Base-by-base conservation (phyloP, 1,139 yeast genomes). In the Komagataea norvegica region DNA sequence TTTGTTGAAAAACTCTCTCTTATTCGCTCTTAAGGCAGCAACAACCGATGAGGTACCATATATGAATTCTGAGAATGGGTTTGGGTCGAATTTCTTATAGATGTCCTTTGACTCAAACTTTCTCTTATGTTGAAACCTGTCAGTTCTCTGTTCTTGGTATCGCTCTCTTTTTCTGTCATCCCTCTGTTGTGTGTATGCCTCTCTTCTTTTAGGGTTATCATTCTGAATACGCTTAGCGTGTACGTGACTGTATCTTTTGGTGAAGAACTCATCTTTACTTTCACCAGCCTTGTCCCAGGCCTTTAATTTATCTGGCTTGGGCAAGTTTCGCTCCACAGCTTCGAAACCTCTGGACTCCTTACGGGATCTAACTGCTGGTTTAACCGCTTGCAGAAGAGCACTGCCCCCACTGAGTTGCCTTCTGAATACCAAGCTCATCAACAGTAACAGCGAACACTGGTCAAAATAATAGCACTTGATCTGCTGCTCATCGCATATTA, bases 21-120 rank as follows among this genome's bases (percentile, higher is more conserved):
- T 75, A 15, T 69, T 65, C 9, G 81, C 72, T 19, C 62, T 59
- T 38, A 88, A 62, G 0, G 87, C 94, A 1, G 95, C 81, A 22
- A 71, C 52, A 1, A 88, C 91, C 0, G 94, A 66, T 41, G 84
- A 82, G 0, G 82, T 77, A 5, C 96, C 96, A 54, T 72, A 86
- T 2, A 87, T 60, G 51, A 79, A 79, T 51, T 87, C 95, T 38
- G 72, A 60, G 29, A 77, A 56, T 0, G 88, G 80, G 39, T 49
- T 48, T 29, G 55, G 51, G n/a, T 37, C 34, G 10, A 47, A 26
- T 14, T 36, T 27, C 11, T 30, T 42, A 31, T 48, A 50, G 7
- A 45, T 40, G 19, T 51, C 51, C 32, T 37, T 41, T 6, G 33
- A 14, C 15, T 40, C 41, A 23, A 38, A 45, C 19, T 33, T 43